Evolutionary conservation across 495 filamentous ascomycete genomes (phyloP), one percentile per base, ranked within the genome.

Genomic region (Neurospora pannonica): DNA sequence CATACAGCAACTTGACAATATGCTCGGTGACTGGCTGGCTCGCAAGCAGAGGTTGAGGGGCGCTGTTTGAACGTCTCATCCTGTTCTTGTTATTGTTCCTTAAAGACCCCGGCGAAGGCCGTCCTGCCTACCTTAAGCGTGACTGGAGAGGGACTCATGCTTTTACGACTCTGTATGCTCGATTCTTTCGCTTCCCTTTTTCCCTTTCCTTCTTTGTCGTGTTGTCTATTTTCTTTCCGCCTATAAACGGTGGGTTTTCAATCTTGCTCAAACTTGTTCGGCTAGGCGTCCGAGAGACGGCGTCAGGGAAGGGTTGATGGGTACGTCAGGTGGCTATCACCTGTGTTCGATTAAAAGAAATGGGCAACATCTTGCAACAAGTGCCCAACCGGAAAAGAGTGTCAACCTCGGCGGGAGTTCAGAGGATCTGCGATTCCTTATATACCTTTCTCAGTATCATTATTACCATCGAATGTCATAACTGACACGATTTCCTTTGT

Each of bases 21-120:
- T 97, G 89, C 87, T 97, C 70, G 92, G 92, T 54, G 90, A 93
- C 73, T 97, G 92, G 92, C 82, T 96, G 31, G 88, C 90, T 40
- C 87, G 90, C 69, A 92, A 91, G 78, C 87, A 88, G 77, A 82
- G 88, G 67, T 78, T 86, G 28, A 79, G 87, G 70, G 84, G 83
- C 67, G 79, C 80, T 28, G 76, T 85, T 39, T 86, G 78, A 81
- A 69, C 34, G 43, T 40, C 75, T 72, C 69, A 43, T 13, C 73
- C 40, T 31, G 24, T 24, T 62, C 42, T 5, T 31, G 28, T 37
- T 42, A 39, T 37, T 48, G 36, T 37, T 69, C 48, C 37, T 71
- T 70, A 5, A 73, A 69, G 43, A 39, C 54, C 21, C 54, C 28
- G 54, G 54, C 54, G 54, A 67, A 67, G 28, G 54, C 54, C 6